Percentiles rank a stretch among this genome's conserved stretches.
Evolutionary conservation across 306 rosid genomes (phyloP).

Genomic region (Purshia tridentata): DNA sequence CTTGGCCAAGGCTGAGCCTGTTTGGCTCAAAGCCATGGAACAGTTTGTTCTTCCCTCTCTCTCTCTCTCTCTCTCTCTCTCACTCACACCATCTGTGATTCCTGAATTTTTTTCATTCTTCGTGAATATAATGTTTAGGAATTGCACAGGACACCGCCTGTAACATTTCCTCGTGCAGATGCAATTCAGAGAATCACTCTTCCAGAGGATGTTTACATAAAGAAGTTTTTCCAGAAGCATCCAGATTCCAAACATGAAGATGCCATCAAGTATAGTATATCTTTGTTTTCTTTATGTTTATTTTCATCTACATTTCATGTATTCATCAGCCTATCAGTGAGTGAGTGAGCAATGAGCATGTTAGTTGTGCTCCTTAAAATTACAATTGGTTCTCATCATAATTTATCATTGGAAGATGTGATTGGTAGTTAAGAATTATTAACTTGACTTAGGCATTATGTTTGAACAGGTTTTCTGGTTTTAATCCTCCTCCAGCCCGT

Average conservation of each 20-base stretch:
- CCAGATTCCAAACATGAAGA: constrained; percentile 76
- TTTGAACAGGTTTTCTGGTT: constrained; percentile 61
- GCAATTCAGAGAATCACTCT: constrained; percentile 63
- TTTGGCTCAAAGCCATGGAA: constrained; percentile 97
- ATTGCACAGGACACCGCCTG: constrained; percentile 69
- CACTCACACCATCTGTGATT: neutral
- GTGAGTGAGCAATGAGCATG: neutral
- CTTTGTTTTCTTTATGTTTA: constrained; percentile 9
- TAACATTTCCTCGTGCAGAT: constrained; percentile 65
- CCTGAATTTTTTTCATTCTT: neutral
- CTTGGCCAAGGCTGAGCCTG: constrained; percentile 70
- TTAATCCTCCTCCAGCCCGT: constrained; percentile 80
- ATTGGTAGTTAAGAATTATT: constrained; percentile 17
- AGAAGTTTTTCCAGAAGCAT: constrained; percentile 62
- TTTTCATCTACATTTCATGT: neutral
- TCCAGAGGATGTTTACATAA: constrained; percentile 80
- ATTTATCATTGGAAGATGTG: neutral
- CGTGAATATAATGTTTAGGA: neutral
- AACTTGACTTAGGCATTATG: constrained; percentile 23
- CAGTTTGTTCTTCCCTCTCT: constrained; percentile 47
- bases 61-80: too few species aligned
- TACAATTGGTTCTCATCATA: neutral
- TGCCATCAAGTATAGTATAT: constrained; percentile 55
- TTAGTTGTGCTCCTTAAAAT: neutral
- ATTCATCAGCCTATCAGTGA: neutral